Conservation (phyloP, 768 basidiomycete genomes). For the Kwoniella sp. region DNA sequence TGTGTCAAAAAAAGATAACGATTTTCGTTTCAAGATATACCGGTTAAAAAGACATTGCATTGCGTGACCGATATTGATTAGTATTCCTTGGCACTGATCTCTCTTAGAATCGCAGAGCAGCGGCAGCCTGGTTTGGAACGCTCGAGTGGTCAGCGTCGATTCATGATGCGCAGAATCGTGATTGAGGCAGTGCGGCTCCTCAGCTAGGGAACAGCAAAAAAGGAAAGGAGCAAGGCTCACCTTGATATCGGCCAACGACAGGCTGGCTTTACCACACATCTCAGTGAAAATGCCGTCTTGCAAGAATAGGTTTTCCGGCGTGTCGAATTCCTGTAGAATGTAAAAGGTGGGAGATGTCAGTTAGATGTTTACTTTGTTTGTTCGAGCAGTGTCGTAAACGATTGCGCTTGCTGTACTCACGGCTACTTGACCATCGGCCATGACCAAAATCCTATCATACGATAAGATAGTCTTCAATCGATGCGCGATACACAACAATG, state of each 20-base stretch:
- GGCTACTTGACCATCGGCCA: constrained; percentile 72
- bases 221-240: constrained; percentile 11
- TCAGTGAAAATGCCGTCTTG: constrained; percentile 72
- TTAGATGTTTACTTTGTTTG: too few relatives aligned
- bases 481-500: constrained; percentile 84
- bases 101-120: constrained; percentile 31
- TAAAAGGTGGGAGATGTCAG: constrained; percentile 23
- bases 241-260: constrained; percentile 70
- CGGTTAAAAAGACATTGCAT: too few relatives aligned
- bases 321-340: constrained; percentile 68
- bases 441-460: constrained; percentile 85
- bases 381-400: constrained; percentile 34
- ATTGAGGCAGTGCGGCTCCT: too few relatives aligned
- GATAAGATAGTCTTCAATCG: constrained; percentile 82
- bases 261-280: constrained; percentile 83
- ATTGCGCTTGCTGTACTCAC: constrained; percentile 57
- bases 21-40: too few relatives aligned
- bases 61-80: too few relatives aligned
- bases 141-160: background rate
- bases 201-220: constrained; percentile 6
- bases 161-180: background rate
- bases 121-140: constrained; percentile 16
- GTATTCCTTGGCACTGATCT: too few relatives aligned
- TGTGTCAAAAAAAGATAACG: too few relatives aligned
- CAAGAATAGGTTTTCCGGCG: constrained; percentile 68